Base-by-base conservation (phyloP, 768 basidiomycete species). In the Chiua virens region DNA sequence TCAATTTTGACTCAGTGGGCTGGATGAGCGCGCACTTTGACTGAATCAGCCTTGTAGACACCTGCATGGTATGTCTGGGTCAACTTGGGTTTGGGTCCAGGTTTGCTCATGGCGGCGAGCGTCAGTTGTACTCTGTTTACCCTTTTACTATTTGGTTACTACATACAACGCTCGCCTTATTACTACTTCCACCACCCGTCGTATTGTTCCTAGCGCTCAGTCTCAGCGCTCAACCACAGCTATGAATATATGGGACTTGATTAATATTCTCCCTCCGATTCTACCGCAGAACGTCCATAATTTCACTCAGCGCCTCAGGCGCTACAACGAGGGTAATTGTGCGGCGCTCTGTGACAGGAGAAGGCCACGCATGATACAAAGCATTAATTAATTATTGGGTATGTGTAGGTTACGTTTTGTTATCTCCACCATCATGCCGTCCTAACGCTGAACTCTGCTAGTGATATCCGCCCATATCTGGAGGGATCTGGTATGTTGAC, bases 31-130 rank as follows among this genome's bases (percentile, higher is more conserved):
- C 74, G 59, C 63, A 81, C 84, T 73, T 83, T 85, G 54, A 86
- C 76, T 36, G 80, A 74, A 47, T 86, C 84, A 49, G 77, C 69
- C 58, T 82, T 86, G 70, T 81, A 85, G 32, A 85, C 74, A 39
- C 85, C 85, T 18, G 82, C 76, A 55, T 82, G 80, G 40, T 76
- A 73, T 17, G 72, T 69, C 59, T 77, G 77, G 15, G 70, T 56
- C 44, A 73, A 64, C 45, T 80, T 78, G 48, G 70, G 52, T 65
- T 82, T 82, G 8, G 78, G 71, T 7, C 63, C 66, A 34, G 67
- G 68, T 60, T 83, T 82, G 64, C 65, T 70, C 69, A 68, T 71
- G 49, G 40, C 47, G 49, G 37, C 42, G 28, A 45, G 7, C 13
- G 15, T 42, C 41, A 28, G 40, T 41, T 47, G n/a, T 23, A 36